Evolutionary conservation across 176 grass and related monocot species (phyloP).

Genomic region (Triticum dicoccoides): DNA sequence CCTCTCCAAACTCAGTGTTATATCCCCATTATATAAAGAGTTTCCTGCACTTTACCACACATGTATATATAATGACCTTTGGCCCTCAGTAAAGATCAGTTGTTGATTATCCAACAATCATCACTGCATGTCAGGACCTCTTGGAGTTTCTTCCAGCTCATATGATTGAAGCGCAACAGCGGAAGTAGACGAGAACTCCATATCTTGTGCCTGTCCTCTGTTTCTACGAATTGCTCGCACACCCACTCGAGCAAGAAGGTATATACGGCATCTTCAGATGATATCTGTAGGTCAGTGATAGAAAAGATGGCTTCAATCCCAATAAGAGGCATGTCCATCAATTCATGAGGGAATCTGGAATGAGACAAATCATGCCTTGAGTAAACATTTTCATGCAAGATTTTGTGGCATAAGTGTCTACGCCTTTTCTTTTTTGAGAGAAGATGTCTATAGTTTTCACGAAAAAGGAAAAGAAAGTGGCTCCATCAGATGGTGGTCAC

Average conservation of each 20-base stretch:
- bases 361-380: slow-evolving; percentile 5
- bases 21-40: no score
- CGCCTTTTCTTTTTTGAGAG: background rate
- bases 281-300: slow-evolving; percentile 69
- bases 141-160: slow-evolving; percentile 68
- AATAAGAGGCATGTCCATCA: slow-evolving; percentile 67
- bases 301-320: slow-evolving; percentile 76
- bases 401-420: background rate
- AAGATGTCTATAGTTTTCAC: background rate
- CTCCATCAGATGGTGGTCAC: background rate
- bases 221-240: slow-evolving; percentile 43
- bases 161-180: slow-evolving; percentile 66
- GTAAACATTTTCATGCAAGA: background rate
- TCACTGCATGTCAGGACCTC: slow-evolving; percentile 51
- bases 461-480: background rate
- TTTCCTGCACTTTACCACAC: no score
- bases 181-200: slow-evolving; percentile 59
- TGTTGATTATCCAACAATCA: background rate
- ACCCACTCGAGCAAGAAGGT: slow-evolving; percentile 75
- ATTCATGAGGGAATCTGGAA: slow-evolving; percentile 72
- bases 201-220: slow-evolving; percentile 66
- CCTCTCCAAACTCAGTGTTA: no score
- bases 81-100: no score
- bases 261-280: slow-evolving; percentile 76
- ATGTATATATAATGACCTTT: no score